Evolutionary conservation across 202 grass and related monocot species (phyloP), one percentile per base, ranked within the genome.

Genomic region (Panicum hallii): DNA sequence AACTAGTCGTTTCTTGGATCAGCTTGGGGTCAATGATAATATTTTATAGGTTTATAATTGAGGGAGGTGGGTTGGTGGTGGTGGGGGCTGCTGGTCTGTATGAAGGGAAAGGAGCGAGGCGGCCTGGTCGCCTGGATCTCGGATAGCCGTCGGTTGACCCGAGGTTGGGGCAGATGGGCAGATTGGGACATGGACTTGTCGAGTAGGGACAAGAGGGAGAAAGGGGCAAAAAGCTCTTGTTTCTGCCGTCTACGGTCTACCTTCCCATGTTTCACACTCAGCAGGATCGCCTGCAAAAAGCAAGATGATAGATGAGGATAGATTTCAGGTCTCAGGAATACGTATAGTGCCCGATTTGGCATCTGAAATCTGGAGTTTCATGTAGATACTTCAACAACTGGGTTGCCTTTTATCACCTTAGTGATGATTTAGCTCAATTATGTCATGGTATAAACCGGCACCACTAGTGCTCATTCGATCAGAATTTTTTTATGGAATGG

Each of bases 121-220:
- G 70, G 40, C 36, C 28, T 81, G 74, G 17, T 30, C 63, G 40
- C 36, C 28, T 81, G 63, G 75, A 80, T 87, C 84, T 87, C 76
- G 75, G 89, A 77, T 81, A 84, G 76, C 52, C 52, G 41, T 80
- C 76, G 47, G 63, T 84, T 90, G 81, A 84, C 89, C 70, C 42
- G 63, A 71, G 74, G 44, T 12, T 6, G 30, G 65, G 54, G 64
- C 20, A 0, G 36, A 3, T 38, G 36, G 32, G 32, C 32, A 44
- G 56, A 58, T 56, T 12, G 46, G 61, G 79, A 68, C 84, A 74
- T 22, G 61, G 38, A 61, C 11, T 28, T 79, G 68, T 80, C 84
- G 62, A 58, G 84, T 74, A 49, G 58, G 84, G 84, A 73, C 16
- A 69, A 26, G 50, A 40, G 42, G 83, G 70, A 19, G 40, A 79